These are phyloP conservation scores for Neurospora discreta DNA, from an alignment of 495 filamentous ascomycete species.

Conservation along the genomic window DNA sequence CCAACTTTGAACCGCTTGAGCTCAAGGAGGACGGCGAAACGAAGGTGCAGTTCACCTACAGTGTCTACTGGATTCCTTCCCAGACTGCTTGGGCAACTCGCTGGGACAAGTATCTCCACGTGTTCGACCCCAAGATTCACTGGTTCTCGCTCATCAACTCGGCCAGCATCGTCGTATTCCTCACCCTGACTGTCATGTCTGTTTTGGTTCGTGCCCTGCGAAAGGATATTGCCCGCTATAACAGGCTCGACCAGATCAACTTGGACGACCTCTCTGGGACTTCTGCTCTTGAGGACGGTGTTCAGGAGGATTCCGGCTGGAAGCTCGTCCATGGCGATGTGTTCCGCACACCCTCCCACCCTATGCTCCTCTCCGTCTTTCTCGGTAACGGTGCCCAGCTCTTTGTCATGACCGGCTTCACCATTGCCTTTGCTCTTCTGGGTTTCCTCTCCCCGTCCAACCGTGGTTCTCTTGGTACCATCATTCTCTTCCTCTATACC, in stretches of 20 bases:
- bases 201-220: conserved; percentile 75
- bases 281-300: conserved; percentile 73
- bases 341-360: conserved; percentile 75
- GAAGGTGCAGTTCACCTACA: conserved; percentile 76
- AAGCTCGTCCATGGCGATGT: conserved; percentile 97
- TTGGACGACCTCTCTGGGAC: conserved; percentile 74
- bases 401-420: conserved; percentile 93
- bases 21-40: conserved; percentile 52
- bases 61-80: conserved; percentile 73
- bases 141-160: conserved; percentile 97
- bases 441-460: conserved; percentile 93
- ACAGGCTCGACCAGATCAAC: conserved; percentile 76
- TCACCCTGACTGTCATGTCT: conserved; percentile 81
- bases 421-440: conserved; percentile 84
- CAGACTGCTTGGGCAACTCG: conserved; percentile 83
- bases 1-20: conserved; percentile 36
- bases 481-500: conserved; percentile 86
- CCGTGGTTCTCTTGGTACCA: conserved; percentile 82
- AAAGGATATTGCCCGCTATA: conserved; percentile 94
- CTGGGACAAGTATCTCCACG: conserved; percentile 96
- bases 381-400: conserved; percentile 91
- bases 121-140: conserved; percentile 92
- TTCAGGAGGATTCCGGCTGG: conserved; percentile 97
- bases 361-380: conserved; percentile 75
- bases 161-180: conserved; percentile 82